Base-by-base conservation (phyloP, 2,329 filamentous ascomycete genomes). In the Sporothrix curviconia region DNA sequence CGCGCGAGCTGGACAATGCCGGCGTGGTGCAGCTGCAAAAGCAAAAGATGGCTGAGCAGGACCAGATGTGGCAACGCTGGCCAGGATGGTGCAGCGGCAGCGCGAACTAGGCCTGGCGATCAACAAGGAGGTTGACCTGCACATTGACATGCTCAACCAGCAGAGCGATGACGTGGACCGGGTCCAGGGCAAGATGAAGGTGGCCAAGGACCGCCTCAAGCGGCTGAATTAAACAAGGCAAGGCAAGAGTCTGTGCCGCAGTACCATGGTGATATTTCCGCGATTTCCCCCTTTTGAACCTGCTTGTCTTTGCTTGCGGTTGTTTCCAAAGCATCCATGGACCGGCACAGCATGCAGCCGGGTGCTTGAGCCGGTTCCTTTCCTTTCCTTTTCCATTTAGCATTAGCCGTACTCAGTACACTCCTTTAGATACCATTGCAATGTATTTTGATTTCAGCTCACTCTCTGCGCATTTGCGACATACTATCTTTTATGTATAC, bases 41-140 rank as follows among this genome's bases (percentile, higher is more conserved):
- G 64, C 79, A 88, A 66, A 82, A 89, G 69, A 89, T 92, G 77
- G 67, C 78, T 55, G 83, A 88, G 62, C 89, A 95, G 66, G 89
- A 94, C 63, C 70, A 85, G 64, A 89, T 64, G 80, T 94, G 3
- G 79, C 87, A 17, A 77, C 83, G 64, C 72, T 94, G 56, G 78
- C 81, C 1, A 83, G 82, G 62, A 85, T 90, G 49, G 85, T 92
- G 47, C 75, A 84, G 49, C 75, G 86, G 59, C 86, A 92, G 74
- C 85, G 82, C 66, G 85, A 91, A 71, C 89, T 92, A 81, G 89
- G 89, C 0, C 74, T 89, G 47, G 79, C 84, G 57, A 92, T 94
- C 66, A 81, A 89, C 62, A 80, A 85, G 51, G 89, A 92, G 74
- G 78, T 92, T 57, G 80, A 84, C 55, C 71, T 82, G 63, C 88